Conservation (phyloP, 371 early-diverging fungal genomes). For the Mortierella polycephala region DNA sequence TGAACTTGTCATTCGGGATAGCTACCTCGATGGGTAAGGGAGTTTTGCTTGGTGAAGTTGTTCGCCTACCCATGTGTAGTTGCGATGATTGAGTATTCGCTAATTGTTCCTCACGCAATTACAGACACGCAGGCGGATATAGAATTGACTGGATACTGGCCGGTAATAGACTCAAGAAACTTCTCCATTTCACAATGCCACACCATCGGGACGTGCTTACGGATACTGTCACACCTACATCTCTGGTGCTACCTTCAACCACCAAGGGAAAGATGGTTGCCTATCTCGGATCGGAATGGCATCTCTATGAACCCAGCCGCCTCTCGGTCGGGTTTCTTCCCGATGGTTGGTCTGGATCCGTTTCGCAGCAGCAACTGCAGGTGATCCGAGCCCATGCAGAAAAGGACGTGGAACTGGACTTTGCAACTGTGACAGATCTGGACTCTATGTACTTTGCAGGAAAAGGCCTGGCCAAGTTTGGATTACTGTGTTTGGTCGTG, state of each 20-base stretch:
- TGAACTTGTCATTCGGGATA: constrained; percentile 22
- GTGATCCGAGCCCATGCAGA: constrained; percentile 57
- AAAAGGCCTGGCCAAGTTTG: constrained; percentile 75
- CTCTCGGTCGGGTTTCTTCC: constrained; percentile 30
- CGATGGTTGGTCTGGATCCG: constrained; percentile 51
- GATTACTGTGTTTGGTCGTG: constrained; percentile 71
- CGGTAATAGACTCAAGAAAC: constrained; percentile 40
- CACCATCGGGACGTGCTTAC: constrained; percentile 64
- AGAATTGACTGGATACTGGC: constrained; percentile 60
- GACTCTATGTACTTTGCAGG: constrained; percentile 79
- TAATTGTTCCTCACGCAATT: too few relatives aligned
- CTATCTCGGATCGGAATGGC: constrained; percentile 69
- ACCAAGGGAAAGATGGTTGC: constrained; percentile 78
- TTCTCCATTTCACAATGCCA: constrained; percentile 60
- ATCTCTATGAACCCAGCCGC: constrained; percentile 58
- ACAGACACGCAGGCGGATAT: constrained; percentile 52
- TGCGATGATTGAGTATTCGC: background rate
- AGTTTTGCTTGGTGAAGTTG: background rate
- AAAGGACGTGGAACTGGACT: constrained; percentile 56
- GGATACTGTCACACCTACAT: constrained; percentile 22
- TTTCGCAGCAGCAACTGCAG: constrained; percentile 49
- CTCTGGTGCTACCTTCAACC: constrained; percentile 56
- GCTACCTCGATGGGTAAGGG: constrained; percentile 19
- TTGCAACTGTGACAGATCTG: constrained; percentile 53
- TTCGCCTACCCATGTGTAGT: background rate